A percentile compares a stretch with the other conserved stretches of the same genome.
Conservation (phyloP, 2,329 filamentous ascomycete species). For the Aspergillus texensis region DNA sequence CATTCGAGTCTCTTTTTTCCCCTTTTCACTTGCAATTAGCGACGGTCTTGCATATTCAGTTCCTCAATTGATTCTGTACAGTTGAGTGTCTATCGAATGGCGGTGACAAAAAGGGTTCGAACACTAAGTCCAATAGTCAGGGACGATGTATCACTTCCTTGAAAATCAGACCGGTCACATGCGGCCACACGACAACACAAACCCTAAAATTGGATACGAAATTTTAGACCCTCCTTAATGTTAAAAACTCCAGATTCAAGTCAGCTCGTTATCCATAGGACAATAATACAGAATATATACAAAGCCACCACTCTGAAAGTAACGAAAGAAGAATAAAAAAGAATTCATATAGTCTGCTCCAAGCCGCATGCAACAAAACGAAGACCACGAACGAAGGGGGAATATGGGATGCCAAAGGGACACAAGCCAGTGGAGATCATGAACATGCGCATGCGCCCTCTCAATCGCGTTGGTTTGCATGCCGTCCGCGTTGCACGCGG, state of each 20-base stretch:
- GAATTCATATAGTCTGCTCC: conserved; percentile 13
- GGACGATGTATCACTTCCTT: not conserved
- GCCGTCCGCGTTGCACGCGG: conserved; percentile 2
- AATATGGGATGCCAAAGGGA: conserved; percentile 8
- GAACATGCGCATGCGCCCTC: not conserved
- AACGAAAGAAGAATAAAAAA: conserved; percentile 7
- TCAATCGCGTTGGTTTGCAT: conserved; percentile 6
- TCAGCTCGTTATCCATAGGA: conserved; percentile 10
- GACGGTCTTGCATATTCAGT: not conserved
- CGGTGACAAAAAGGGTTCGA: not conserved
- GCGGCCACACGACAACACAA: not conserved
- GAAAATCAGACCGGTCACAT: not conserved
- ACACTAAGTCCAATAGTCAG: not conserved
- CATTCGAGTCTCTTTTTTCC: not conserved
- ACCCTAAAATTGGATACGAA: not conserved
- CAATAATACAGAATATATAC: conserved; percentile 24
- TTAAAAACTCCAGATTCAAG: not conserved
- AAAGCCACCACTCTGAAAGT: conserved; percentile 14
- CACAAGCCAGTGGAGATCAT: conserved; percentile 1
- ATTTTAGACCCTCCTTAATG: not conserved
- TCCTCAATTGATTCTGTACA: not conserved
- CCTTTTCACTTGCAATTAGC: not conserved
- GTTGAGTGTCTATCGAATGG: not conserved
- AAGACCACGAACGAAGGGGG: conserved; percentile 5
- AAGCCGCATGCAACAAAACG: conserved; percentile 13